Base-by-base conservation (phyloP, 495 filamentous ascomycete species). In the Penicillium desertorum region DNA sequence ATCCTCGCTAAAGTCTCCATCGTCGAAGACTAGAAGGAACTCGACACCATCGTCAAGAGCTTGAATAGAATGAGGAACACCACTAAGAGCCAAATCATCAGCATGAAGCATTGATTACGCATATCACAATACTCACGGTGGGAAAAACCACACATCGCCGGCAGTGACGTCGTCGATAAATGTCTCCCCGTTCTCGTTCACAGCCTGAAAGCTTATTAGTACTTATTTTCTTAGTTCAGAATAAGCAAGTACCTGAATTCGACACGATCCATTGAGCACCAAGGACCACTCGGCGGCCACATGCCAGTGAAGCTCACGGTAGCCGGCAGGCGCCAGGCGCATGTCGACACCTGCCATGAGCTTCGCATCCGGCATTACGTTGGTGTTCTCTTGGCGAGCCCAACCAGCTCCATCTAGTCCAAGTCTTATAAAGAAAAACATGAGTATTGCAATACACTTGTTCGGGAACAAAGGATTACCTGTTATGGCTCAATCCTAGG, bases 341-440 rank as follows among this genome's bases (percentile, higher is more conserved):
- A 92, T 92, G 61, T 91, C 83, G 1, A 91, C 88, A 48, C 88
- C 88, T 1, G 88, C 87, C 83, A 92, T 88, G 50, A 77, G 78
- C 9, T 71, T 84, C 14, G 86, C 85, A 30, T 73, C 76, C 1
- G 88, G 88, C 59, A 91, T 76, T 17, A 88, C 80, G 10, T 76
- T 71, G 2, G 73, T 67, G 54, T 88, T 87, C 67, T 90, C 79
- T 64, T 90, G 85, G 8, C 88, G 74, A 20, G 87, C 85, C 85
- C 84, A 92, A 1, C 88, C 88, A 7, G 85, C 77, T 45, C 70
- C 71, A 23, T 79, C 73, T 2, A 78, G 71, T 23, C 86, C 87
- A 16, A 83, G 70, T 25, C 75, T 76, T 19, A 6, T 20, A n/a
- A 5, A 29, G 29, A 34, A 34, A 16, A 3, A 20, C 10, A 44